A percentile compares a stretch with the other conserved stretches of the same genome.
Conservation (phyloP, 768 basidiomycete species). For the Cyathus striatus region DNA sequence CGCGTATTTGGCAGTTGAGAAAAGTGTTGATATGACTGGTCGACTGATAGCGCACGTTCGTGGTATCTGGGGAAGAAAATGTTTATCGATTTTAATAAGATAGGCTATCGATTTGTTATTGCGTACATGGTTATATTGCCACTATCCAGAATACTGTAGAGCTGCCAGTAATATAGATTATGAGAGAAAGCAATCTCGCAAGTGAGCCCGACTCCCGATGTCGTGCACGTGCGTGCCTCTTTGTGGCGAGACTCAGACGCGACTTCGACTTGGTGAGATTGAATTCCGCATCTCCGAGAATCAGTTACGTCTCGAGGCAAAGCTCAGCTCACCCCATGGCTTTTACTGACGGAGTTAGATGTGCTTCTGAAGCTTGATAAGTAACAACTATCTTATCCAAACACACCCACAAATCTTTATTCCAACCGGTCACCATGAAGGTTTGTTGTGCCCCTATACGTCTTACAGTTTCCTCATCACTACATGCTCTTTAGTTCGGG, state of each 20-base stretch:
- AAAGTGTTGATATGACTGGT: slow-evolving; percentile 88
- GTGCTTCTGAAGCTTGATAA: no score
- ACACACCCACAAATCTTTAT: no score
- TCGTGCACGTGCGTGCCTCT: slow-evolving; percentile 16
- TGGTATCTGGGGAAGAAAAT: slow-evolving; percentile 7
- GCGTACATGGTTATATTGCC: slow-evolving; percentile 1
- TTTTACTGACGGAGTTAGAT: slow-evolving; percentile 16
- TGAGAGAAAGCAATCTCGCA: no score
- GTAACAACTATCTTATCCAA: no score
- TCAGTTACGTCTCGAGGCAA: neutral
- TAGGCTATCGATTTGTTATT: slow-evolving; percentile 6
- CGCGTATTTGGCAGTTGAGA: slow-evolving; percentile 76
- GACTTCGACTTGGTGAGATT: no score
- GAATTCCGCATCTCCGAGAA: no score
- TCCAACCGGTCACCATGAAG: no score
- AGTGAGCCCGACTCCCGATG: slow-evolving; percentile 4
- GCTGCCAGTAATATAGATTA: no score
- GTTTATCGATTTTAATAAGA: slow-evolving; percentile 17
- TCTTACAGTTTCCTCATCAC: no score
- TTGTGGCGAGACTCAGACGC: neutral
- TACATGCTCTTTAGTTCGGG: slow-evolving; percentile 93
- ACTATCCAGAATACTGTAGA: neutral
- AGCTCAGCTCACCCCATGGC: slow-evolving; percentile 13
- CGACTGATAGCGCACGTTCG: slow-evolving; percentile 52
- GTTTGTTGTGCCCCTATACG: slow-evolving; percentile 16